These are phyloP conservation scores for Phytophthora sansomeana DNA, from an alignment of 352 stramenopile genomes.

Conservation along the genomic window DNA sequence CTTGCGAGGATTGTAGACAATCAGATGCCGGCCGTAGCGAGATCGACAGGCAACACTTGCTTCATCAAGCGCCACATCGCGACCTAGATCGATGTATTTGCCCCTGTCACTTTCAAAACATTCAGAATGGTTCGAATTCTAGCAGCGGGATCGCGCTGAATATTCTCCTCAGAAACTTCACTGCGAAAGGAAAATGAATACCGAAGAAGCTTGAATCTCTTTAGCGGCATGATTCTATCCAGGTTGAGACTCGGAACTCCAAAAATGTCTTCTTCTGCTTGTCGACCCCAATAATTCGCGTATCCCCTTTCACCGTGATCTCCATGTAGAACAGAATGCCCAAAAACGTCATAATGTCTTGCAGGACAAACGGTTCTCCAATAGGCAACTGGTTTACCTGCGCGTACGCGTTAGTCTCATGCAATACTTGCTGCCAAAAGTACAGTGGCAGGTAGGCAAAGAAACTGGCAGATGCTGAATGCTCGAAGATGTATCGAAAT, in stretches of 20 bases:
- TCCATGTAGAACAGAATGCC: slow-evolving; percentile 2
- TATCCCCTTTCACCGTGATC: slow-evolving; percentile 16
- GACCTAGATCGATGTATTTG: slow-evolving; percentile 32
- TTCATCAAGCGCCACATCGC: slow-evolving; percentile 31
- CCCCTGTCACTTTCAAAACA: slow-evolving; percentile 29
- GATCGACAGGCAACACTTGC: slow-evolving; percentile 2
- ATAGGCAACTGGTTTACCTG: not conserved
- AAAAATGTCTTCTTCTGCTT: not conserved
- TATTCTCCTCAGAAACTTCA: slow-evolving; percentile 4
- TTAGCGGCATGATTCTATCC: not conserved
- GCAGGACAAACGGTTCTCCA: slow-evolving; percentile 3
- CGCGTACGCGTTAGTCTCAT: not conserved
- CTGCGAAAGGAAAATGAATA: slow-evolving; percentile 22
- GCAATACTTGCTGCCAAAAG: not conserved
- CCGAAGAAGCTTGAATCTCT: slow-evolving; percentile 3
- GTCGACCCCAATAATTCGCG: slow-evolving; percentile 22
- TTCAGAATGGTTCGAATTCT: slow-evolving; percentile 36
- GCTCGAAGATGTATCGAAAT: not conserved
- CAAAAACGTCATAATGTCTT: slow-evolving; percentile 14
- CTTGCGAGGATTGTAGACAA: slow-evolving; percentile 1
- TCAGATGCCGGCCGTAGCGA: not conserved
- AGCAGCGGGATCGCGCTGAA: slow-evolving; percentile 4
- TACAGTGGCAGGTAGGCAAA: slow-evolving; percentile 32
- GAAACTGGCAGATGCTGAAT: slow-evolving; percentile 18
- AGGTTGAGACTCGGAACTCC: not conserved